Evolutionary conservation across 306 rosid genomes (phyloP).

Genomic region (Casuarina glauca): DNA sequence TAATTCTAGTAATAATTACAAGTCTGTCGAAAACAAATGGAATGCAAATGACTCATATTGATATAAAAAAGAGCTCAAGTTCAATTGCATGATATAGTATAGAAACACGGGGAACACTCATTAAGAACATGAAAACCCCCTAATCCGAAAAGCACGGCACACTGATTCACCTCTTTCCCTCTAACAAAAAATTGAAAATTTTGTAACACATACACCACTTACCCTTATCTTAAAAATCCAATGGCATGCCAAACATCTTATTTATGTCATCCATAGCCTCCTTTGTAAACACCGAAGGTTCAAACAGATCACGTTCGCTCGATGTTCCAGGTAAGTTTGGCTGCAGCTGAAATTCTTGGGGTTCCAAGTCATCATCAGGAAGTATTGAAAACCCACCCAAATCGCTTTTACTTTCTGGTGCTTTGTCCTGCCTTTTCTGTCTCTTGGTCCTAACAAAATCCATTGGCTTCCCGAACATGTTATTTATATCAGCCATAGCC

Average conservation of each 20-base stretch:
- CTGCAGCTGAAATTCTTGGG: conserved; percentile 38
- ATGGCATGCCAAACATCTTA: conserved; percentile 83
- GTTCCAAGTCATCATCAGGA: conserved; percentile 64
- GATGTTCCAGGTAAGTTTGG: conserved; percentile 41
- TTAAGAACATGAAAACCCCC: not conserved
- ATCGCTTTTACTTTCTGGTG: conserved; percentile 38
- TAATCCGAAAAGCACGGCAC: not conserved
- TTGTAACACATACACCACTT: not conserved
- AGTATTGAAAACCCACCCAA: conserved; percentile 77
- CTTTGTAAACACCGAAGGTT: conserved; percentile 76
- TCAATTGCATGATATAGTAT: not conserved
- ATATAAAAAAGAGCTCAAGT: not conserved
- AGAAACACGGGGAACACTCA: not conserved
- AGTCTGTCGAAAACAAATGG: not conserved
- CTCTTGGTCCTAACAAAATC: conserved; percentile 74
- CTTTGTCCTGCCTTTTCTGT: conserved; percentile 56
- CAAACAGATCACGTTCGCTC: conserved; percentile 61
- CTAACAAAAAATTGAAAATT: conserved; percentile 11
- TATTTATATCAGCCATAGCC: conserved; percentile 94
- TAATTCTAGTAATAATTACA: not conserved
- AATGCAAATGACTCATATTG: not conserved
- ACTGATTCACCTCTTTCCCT: not conserved
- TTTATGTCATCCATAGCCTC: conserved; percentile 90
- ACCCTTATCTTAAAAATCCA: conserved; percentile 49
- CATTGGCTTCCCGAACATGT: conserved; percentile 95